phyloP scores from a whole-genome alignment of 1,284 basidiomycete genomes.

The Schizophyllum commune region DNA sequence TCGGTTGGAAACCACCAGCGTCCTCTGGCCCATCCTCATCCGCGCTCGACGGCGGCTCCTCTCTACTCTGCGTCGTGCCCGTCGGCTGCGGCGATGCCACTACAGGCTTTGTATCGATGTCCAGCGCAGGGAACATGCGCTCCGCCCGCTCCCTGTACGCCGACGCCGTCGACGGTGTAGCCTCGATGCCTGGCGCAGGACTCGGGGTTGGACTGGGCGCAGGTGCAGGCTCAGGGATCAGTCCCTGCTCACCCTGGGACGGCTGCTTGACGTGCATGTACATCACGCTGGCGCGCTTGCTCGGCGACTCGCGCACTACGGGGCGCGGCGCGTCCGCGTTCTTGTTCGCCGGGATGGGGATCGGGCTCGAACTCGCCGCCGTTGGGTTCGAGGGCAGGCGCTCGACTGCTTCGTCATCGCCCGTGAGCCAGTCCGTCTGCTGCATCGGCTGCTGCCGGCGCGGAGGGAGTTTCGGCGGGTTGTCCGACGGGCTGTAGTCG shows the following conservation, averaged over 20 bases:
- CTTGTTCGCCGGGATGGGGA: slow-evolving; percentile 15
- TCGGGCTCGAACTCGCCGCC: not conserved
- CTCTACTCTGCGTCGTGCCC: slow-evolving; percentile 13
- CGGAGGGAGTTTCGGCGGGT: slow-evolving; percentile 6
- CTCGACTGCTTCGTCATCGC: slow-evolving; percentile 34
- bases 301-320: slow-evolving; percentile 56
- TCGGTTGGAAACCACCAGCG: slow-evolving; percentile 25
- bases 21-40: slow-evolving; percentile 57
- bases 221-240: slow-evolving; percentile 5
- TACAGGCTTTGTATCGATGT: not conserved
- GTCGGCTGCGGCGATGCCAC: not conserved
- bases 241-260: not conserved
- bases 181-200: not conserved
- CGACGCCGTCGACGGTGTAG: not conserved
- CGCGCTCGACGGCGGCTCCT: slow-evolving; percentile 43
- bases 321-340: slow-evolving; percentile 27
- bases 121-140: slow-evolving; percentile 12
- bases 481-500: not conserved
- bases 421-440: slow-evolving; percentile 64
- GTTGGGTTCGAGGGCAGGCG: too few relatives aligned
- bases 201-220: slow-evolving; percentile 15
- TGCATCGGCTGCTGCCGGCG: not conserved
- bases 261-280: not conserved
- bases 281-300: slow-evolving; percentile 42
- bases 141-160: slow-evolving; percentile 1